Evolutionary conservation across 306 rosid genomes (phyloP).

Genomic region (Acacia confusa): DNA sequence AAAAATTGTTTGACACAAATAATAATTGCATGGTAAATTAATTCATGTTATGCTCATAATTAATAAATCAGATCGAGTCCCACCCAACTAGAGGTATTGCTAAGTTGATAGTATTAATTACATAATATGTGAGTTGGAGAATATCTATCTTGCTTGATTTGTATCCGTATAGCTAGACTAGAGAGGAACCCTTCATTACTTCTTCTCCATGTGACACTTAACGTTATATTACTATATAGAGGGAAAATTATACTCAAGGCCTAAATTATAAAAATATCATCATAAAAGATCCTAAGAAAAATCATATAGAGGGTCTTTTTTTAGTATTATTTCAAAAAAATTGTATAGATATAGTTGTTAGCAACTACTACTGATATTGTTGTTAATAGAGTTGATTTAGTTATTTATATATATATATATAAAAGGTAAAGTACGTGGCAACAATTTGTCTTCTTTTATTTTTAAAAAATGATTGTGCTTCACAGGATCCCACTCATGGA

Average conservation of each 20-base stretch:
- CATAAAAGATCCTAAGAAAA: no score
- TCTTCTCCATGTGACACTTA: no score
- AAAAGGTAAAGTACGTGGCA: not conserved
- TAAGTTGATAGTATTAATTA: not conserved
- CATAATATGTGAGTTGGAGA: not conserved
- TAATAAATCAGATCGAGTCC: not conserved
- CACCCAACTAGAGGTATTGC: not conserved
- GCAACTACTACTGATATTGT: no score
- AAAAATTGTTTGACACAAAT: not conserved
- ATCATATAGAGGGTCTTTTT: no score
- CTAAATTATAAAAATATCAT: no score
- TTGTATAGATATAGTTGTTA: no score
- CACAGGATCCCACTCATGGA: not conserved
- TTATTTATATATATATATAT: no score
- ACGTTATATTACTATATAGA: no score
- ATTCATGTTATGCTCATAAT: not conserved
- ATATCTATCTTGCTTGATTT: not conserved
- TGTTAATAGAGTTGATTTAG: no score
- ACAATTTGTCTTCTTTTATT: not conserved
- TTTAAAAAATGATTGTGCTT: not conserved
- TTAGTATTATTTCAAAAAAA: no score
- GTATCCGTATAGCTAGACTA: not conserved
- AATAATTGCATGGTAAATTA: not conserved
- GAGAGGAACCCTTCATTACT: no score
- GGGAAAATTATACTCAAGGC: no score